Evolutionary conservation across 257 asterid genomes (phyloP).

Genomic region (Solanum clarkiae): DNA sequence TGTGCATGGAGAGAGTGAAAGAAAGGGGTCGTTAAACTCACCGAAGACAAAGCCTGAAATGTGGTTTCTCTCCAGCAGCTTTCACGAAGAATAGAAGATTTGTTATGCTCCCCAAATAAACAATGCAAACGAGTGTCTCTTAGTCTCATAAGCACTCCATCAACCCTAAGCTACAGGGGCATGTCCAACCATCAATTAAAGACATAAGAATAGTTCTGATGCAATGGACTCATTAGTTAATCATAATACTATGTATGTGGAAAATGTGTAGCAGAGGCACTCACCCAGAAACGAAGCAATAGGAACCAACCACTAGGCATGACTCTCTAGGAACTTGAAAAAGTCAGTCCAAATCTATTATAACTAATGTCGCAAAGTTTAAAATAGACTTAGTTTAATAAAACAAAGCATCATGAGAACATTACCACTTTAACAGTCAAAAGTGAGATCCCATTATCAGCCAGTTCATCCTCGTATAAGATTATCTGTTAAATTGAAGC

Average conservation of each 20-base stretch:
- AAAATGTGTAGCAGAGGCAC: constrained; percentile 12
- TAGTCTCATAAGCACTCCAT: constrained; percentile 94
- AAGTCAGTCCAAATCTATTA: background rate
- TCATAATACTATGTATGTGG: background rate
- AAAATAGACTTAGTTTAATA: background rate
- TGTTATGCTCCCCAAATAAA: constrained; percentile 31
- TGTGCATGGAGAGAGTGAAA: background rate
- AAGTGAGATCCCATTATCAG: constrained; percentile 91
- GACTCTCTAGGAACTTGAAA: constrained; percentile 69
- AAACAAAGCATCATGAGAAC: background rate
- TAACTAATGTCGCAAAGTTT: background rate
- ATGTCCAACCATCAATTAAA: background rate
- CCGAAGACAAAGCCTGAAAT: constrained; percentile 51
- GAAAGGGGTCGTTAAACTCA: constrained; percentile 11
- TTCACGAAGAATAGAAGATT: constrained; percentile 67
- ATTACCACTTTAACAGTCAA: constrained; percentile 93
- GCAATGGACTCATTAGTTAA: background rate
- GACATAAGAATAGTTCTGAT: background rate
- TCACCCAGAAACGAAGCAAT: constrained; percentile 95
- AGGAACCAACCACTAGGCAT: constrained; percentile 98
- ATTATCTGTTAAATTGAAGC: constrained; percentile 41
- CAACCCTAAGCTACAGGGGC: constrained; percentile 78
- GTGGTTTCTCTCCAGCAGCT: constrained; percentile 89
- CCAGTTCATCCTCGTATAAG: constrained; percentile 93
- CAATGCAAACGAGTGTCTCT: constrained; percentile 97